These are phyloP conservation scores for Debaryomycetaceae sp. DNA, from an alignment of 1,139 yeast genomes.

Conservation along the genomic window DNA sequence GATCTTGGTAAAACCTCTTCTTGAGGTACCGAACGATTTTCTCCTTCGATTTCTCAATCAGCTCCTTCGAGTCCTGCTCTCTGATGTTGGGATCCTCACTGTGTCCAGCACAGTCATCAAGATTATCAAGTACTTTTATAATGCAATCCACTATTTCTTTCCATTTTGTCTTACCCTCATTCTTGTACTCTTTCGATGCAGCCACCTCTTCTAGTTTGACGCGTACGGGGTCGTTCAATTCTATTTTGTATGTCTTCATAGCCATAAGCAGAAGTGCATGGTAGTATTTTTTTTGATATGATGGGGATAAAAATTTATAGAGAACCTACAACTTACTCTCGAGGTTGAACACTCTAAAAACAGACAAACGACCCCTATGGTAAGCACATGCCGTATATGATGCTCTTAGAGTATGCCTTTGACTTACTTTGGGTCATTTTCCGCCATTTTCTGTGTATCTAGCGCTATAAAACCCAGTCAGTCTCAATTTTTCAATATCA, in stretches of 20 bases:
- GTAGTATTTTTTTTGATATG: neutral
- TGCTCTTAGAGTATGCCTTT: too few species aligned
- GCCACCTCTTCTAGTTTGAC: slow-evolving; percentile 2
- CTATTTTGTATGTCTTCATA: neutral
- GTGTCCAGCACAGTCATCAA: slow-evolving; percentile 9
- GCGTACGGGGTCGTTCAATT: neutral
- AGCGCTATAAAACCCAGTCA: too few species aligned
- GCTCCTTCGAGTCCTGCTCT: neutral
- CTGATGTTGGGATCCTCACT: slow-evolving; percentile 10
- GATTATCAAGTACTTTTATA: neutral
- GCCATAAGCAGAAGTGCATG: neutral
- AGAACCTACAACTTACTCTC: too few species aligned
- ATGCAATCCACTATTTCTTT: neutral
- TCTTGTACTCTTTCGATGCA: slow-evolving; percentile 1
- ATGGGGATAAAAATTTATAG: too few species aligned
- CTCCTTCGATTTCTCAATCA: slow-evolving; percentile 8
- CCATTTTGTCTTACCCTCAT: slow-evolving; percentile 6
- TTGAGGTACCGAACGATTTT: slow-evolving; percentile 15
- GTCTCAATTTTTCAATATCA: too few species aligned
- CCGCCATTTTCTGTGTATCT: too few species aligned
- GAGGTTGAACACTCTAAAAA: too few species aligned
- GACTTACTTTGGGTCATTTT: too few species aligned
- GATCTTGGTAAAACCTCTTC: slow-evolving; percentile 27
- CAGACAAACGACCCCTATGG: too few species aligned
- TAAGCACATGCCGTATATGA: too few species aligned